Evolutionary conservation across 345 rosid genomes (phyloP), one percentile per base, ranked within the genome.

Genomic region (Acer yangbiense): DNA sequence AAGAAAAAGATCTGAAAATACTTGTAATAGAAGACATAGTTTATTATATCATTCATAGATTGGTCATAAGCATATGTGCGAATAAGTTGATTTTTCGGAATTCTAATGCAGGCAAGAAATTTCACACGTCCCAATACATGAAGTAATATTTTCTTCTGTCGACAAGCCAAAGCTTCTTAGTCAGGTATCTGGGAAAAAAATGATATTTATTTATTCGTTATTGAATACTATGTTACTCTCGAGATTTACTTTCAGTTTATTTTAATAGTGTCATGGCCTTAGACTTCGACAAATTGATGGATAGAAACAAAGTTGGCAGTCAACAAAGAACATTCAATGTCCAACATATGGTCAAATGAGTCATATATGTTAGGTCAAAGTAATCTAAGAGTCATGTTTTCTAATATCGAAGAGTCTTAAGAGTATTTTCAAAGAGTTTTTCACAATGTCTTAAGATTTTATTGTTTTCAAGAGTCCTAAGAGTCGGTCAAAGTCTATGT

Each of bases 101-200:
- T 70, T 65, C 29, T 75, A 73, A 60, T 87, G 87, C 90, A 92
- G 97, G 89, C 82, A 81, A 77, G 86, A 82, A 65, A 41, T 54
- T 65, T 41, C 74, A 48, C 69, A 65, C 57, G 57, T 84, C 67
- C 90, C 87, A 43, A 79, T 85, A 72, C 94, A 92, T 72, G 94
- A 92, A 88, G 90, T 92, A 58, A 85, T 88, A 77, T 90, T 92
- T 87, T 92, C 92, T 72, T 85, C 93, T 2, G 72, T 84, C 69
- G 94, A 92, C 85, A 90, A 85, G 79, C 94, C 93, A 48, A 92
- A 92, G 87, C 87, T 90, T 84, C 93, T 90, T 77, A 89, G 94
- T 83, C 90, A 90, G 93, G 97, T 90, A 82, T 64, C 60, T 80
- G 50, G 68, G 60, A 18, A 39, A 18, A 39, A 39, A 64, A 35